Conservation (phyloP, 23 red algal species). For the Gracilaria gracilis region DNA sequence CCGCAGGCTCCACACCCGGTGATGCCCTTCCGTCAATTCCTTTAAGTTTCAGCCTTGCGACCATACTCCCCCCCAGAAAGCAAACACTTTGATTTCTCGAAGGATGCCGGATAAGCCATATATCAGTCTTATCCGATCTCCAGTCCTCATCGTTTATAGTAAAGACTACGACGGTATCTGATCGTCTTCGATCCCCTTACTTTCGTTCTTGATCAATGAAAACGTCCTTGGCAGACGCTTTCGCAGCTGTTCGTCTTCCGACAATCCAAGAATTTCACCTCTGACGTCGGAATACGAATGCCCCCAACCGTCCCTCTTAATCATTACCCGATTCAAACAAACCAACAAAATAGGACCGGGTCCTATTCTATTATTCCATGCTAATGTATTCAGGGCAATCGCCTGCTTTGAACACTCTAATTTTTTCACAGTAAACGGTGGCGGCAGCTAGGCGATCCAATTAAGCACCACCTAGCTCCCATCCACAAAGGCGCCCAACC, state of each 20-base stretch:
- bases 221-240: conserved; percentile 92
- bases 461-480: not conserved
- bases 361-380: conserved; percentile 65
- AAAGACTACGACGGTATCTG: conserved; percentile 90
- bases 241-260: conserved; percentile 86
- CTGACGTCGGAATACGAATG: conserved; percentile 85
- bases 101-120: conserved; percentile 59
- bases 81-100: conserved; percentile 89
- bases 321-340: conserved; percentile 63
- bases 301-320: conserved; percentile 82
- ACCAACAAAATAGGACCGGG: conserved; percentile 72
- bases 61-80: conserved; percentile 90
- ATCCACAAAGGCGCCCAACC: conserved; percentile 8
- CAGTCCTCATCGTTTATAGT: conserved; percentile 85
- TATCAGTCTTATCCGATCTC: conserved; percentile 45
- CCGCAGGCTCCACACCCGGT: conserved; percentile 69
- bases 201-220: conserved; percentile 71
- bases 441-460: not conserved
- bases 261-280: conserved; percentile 94
- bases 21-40: conserved; percentile 72
- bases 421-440: conserved; percentile 60
- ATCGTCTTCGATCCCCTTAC: conserved; percentile 76
- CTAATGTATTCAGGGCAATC: conserved; percentile 56
- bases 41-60: conserved; percentile 80
- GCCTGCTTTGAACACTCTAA: conserved; percentile 57